Base-by-base conservation (phyloP, 1,284 basidiomycete species). In the Moesziomyces parantarcticus region DNA sequence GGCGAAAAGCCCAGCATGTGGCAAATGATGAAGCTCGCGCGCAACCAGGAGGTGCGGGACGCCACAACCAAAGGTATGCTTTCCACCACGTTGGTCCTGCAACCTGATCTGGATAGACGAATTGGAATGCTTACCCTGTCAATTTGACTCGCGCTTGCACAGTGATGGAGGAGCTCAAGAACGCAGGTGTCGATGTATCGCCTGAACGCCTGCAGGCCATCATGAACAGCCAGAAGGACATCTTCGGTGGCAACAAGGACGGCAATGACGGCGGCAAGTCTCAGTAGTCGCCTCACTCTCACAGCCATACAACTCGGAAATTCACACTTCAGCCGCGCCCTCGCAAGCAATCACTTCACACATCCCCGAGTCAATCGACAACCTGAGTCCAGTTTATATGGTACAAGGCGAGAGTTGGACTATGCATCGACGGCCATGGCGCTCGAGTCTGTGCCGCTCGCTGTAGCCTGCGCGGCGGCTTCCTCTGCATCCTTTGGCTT, bases 401-500 rank as follows among this genome's bases (percentile, higher is more conserved):
- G 48, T 65, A 65, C 62, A 65, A 59, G 41, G 21, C 14, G 10
- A 32, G 3, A 32, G 32, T 4, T 41, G 34, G 32, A 25, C 65
- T 77, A 81, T 32, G 77, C 65, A 44, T 81, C 77, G 22, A 81
- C 64, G 16, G 74, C 59, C 79, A 81, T 81, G 18, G 79, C 70
- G 22, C 65, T 71, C 39, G 51, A 50, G 40, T 48, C 50, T n/a
- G 41, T 40, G 39, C 50, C 36, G 29, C 40, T 32, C 18, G 47
- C n/a, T 18, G 67, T 57, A 11, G 55, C 39, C 42, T 44, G 21
- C 0, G 72, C 52, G 4, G 59, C 65, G 20, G 43, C 56, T 44
- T 65, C 71, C 43, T 85, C 85, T 3, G 91, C 91, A 48, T 92
- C 90, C 85, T 92, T 91, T 87, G 94, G 94, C 79, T 85, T 85